These are phyloP conservation scores for Salix brachista DNA, from an alignment of 345 rosid genomes.

Conservation along the genomic window DNA sequence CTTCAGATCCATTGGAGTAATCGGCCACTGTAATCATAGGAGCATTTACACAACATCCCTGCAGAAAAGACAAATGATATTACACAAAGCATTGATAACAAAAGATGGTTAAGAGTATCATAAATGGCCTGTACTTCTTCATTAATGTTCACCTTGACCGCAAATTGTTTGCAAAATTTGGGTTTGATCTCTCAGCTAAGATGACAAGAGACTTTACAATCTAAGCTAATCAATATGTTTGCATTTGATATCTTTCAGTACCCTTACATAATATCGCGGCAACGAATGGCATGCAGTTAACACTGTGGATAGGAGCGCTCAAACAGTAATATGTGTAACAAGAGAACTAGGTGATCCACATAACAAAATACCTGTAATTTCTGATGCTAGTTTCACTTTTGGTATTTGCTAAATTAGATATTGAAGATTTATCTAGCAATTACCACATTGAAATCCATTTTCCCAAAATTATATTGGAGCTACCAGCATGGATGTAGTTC, in stretches of 20 bases:
- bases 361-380: not conserved
- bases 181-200: not conserved
- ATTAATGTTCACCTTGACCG: not conserved
- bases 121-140: not conserved
- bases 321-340: not conserved
- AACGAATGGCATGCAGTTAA: not conserved
- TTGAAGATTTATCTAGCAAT: not conserved
- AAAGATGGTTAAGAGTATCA: not conserved
- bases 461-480: not conserved
- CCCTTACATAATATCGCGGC: not conserved
- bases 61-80: constrained; percentile 24
- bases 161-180: not conserved
- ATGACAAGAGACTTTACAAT: not conserved
- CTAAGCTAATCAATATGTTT: not conserved
- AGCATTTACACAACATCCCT: constrained; percentile 98
- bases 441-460: not conserved
- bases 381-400: not conserved
- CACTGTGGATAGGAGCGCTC: not conserved
- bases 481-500: not conserved
- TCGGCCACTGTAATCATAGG: constrained; percentile 99
- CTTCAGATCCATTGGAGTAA: constrained; percentile 91
- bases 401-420: not conserved
- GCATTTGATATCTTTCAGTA: not conserved
- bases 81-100: not conserved
- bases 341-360: not conserved